Evolutionary conservation across 192 early-diverging fungal species (phyloP).

Genomic region (Kappamyces sp.): DNA sequence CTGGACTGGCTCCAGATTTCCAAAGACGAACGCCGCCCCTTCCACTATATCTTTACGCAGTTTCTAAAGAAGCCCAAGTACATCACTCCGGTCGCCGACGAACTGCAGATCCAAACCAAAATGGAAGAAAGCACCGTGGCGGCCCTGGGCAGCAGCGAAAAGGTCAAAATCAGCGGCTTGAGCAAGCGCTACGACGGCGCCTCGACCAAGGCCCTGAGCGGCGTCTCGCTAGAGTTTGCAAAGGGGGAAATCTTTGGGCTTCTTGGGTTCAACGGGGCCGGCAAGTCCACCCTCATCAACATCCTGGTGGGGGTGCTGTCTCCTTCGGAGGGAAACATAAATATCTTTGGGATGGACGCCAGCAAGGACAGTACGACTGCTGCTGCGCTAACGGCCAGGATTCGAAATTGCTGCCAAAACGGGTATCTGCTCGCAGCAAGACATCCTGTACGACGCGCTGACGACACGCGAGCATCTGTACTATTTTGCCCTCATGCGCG

Average conservation of each 20-base stretch:
- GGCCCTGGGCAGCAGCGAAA: background rate
- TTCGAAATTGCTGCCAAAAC: conserved; percentile 56
- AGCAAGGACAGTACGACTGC: conserved; percentile 8
- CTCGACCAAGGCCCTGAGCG: background rate
- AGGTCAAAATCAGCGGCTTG: background rate
- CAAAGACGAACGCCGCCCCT: conserved; percentile 10
- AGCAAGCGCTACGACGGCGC: conserved; percentile 2
- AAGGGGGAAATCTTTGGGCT: conserved; percentile 19
- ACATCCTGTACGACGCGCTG: conserved; percentile 67
- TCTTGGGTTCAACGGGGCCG: conserved; percentile 68
- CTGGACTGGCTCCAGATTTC: conserved; percentile 6
- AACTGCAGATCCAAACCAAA: background rate
- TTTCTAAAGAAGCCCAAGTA: conserved; percentile 1
- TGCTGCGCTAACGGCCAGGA: conserved; percentile 45
- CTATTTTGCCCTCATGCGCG: conserved; percentile 68
- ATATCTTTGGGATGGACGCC: conserved; percentile 35
- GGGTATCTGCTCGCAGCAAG: conserved; percentile 74
- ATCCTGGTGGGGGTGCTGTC: conserved; percentile 65
- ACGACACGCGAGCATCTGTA: conserved; percentile 65
- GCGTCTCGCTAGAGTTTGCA: conserved; percentile 1
- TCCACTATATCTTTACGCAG: conserved; percentile 7
- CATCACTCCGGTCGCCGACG: background rate
- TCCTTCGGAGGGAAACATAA: conserved; percentile 51
- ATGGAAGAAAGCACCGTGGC: background rate
- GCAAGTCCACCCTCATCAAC: conserved; percentile 68